phyloP scores from a whole-genome alignment of 2,329 filamentous ascomycete species.

The Fusarium annulatum region DNA sequence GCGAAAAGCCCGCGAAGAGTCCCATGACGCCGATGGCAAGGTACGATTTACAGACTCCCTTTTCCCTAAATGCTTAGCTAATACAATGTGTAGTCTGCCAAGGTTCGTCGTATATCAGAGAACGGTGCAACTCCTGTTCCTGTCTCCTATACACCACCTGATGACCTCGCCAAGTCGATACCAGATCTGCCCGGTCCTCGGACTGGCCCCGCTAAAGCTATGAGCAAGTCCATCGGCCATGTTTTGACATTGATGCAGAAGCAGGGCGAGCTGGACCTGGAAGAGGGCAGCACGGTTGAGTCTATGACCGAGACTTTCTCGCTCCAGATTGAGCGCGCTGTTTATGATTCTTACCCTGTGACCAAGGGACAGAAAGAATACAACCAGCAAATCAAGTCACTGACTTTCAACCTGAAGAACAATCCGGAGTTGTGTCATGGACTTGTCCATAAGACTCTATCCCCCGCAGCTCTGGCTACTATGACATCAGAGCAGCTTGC shows the following conservation, averaged over 20 bases:
- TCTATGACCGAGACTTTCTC: constrained; percentile 76
- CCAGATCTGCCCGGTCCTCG: constrained; percentile 70
- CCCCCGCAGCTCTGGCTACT: constrained; percentile 79
- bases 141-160: constrained; percentile 60
- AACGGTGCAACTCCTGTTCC: constrained; percentile 49
- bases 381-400: constrained; percentile 74
- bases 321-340: constrained; percentile 81
- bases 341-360: constrained; percentile 65
- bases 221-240: constrained; percentile 76
- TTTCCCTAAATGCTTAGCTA: background rate
- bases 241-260: constrained; percentile 76
- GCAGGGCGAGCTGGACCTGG: constrained; percentile 69
- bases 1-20: constrained; percentile 68
- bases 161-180: constrained; percentile 63
- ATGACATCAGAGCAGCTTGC: constrained; percentile 94
- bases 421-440: constrained; percentile 82
- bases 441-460: constrained; percentile 77
- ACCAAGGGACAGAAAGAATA: constrained; percentile 62
- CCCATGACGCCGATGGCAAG: constrained; percentile 63
- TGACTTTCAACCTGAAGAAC: constrained; percentile 88
- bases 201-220: constrained; percentile 74
- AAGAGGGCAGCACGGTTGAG: constrained; percentile 71
- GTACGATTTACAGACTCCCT: constrained; percentile 49
- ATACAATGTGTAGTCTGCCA: constrained; percentile 50
- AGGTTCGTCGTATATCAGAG: constrained; percentile 66